phyloP scores from a whole-genome alignment of 768 basidiomycete species.

The Rossbeevera mucosa region DNA sequence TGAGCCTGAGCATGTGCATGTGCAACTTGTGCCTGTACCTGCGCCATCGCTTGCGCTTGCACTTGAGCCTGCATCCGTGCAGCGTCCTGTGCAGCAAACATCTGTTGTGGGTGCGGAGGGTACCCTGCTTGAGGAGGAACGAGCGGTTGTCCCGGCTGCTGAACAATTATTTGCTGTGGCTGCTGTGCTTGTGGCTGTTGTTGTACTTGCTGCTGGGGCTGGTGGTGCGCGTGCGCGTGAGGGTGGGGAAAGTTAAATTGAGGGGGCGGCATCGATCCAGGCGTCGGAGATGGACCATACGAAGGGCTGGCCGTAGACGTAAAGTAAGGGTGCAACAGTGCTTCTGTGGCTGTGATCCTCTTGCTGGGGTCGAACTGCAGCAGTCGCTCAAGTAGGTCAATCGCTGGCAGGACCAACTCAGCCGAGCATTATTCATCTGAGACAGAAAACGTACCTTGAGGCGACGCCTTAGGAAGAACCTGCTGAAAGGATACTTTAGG shows the following conservation, averaged over 20 bases:
- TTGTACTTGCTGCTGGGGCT: constrained; percentile 38
- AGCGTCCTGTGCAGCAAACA: constrained; percentile 31
- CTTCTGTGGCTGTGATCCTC: constrained; percentile 87
- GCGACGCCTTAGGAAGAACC: constrained; percentile 80
- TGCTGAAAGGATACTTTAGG: constrained; percentile 78
- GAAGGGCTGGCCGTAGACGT: constrained; percentile 42
- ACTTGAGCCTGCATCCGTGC: constrained; percentile 41
- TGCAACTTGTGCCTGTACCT: constrained; percentile 37
- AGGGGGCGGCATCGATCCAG: constrained; percentile 63
- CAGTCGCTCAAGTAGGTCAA: constrained; percentile 90
- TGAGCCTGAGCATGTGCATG: constrained; percentile 41
- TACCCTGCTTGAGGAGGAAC: constrained; percentile 33
- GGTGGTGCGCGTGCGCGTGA: constrained; percentile 46
- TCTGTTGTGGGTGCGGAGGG: constrained; percentile 30
- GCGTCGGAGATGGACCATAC: constrained; percentile 33
- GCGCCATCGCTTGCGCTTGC: constrained; percentile 38
- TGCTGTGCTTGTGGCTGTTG: constrained; percentile 46
- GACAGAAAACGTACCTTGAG: constrained; percentile 52
- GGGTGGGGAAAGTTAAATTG: constrained; percentile 66
- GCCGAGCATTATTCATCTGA: neutral
- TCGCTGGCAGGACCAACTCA: constrained; percentile 41
- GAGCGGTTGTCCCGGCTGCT: constrained; percentile 37
- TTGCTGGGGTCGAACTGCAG: constrained; percentile 95
- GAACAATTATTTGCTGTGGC: constrained; percentile 33
- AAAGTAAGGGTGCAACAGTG: constrained; percentile 91